Conservation (phyloP, 352 stramenopile genomes). For the Pythium aristosporum region DNA sequence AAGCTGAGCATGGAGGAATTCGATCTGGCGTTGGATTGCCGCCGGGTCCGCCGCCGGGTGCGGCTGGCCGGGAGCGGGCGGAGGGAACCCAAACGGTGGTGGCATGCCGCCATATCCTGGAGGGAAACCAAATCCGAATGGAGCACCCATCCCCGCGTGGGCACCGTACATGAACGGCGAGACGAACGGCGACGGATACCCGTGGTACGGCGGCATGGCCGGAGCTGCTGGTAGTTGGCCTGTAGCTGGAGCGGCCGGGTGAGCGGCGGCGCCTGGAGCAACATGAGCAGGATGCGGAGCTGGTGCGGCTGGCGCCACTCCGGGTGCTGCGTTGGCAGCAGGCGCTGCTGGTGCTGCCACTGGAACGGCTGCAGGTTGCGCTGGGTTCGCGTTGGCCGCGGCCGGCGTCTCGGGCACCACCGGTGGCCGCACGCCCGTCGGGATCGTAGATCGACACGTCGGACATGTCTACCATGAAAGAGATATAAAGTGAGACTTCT, state of each 20-base stretch:
- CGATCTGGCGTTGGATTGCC: constrained; percentile 30
- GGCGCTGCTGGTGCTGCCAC: background rate
- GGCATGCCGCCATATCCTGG: constrained; percentile 55
- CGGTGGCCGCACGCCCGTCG: constrained; percentile 51
- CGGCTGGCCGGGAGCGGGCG: constrained; percentile 3
- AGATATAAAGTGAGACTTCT: background rate
- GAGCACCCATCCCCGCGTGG: constrained; percentile 31
- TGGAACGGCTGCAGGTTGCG: constrained; percentile 18
- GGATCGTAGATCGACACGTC: constrained; percentile 96
- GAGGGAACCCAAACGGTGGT: constrained; percentile 34
- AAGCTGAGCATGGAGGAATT: constrained; percentile 29
- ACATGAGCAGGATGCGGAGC: background rate
- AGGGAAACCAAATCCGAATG: constrained; percentile 57
- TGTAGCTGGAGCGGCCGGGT: background rate
- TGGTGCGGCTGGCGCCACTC: background rate
- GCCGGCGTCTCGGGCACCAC: constrained; percentile 36
- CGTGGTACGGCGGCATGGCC: constrained; percentile 32
- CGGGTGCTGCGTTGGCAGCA: background rate
- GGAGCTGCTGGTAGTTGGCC: constrained; percentile 3
- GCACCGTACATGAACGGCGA: constrained; percentile 56
- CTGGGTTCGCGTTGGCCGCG: constrained; percentile 26
- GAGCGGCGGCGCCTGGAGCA: background rate
- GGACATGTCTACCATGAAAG: constrained; percentile 82
- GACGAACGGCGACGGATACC: constrained; percentile 51
- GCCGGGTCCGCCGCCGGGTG: constrained; percentile 22